These are phyloP conservation scores for Malassezia sp. DNA, from an alignment of 1,284 basidiomycete species.

Conservation along the genomic window DNA sequence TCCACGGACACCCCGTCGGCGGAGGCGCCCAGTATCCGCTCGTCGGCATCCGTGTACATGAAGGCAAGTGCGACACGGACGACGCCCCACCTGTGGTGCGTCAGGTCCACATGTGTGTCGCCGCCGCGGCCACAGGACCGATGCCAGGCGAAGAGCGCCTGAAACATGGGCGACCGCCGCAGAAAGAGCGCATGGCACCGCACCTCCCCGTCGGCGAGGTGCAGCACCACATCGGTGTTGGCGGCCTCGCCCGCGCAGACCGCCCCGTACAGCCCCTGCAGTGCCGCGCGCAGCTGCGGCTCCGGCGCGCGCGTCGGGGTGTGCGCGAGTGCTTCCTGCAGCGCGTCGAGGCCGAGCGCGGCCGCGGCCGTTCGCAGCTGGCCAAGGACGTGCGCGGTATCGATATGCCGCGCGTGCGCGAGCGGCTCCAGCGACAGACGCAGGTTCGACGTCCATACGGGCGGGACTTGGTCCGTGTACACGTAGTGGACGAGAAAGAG, in stretches of 20 bases:
- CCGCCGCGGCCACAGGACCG: conserved; percentile 63
- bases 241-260: background rate
- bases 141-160: conserved; percentile 68
- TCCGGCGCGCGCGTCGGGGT: conserved; percentile 47
- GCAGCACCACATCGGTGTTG: conserved; percentile 59
- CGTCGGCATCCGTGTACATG: conserved; percentile 65
- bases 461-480: conserved; percentile 71
- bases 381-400: conserved; percentile 55
- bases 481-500: conserved; percentile 73
- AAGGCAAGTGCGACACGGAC: conserved; percentile 68
- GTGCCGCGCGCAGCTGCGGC: conserved; percentile 52
- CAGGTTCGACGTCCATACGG: conserved; percentile 74
- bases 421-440: conserved; percentile 50
- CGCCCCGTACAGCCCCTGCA: conserved; percentile 50
- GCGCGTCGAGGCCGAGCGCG: conserved; percentile 51
- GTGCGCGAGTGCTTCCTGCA: conserved; percentile 47
- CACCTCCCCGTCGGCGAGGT: conserved; percentile 61
- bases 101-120: conserved; percentile 57
- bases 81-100: conserved; percentile 63
- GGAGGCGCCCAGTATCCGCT: conserved; percentile 55
- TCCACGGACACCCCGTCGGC: conserved; percentile 54
- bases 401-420: conserved; percentile 53
- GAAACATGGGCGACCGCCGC: conserved; percentile 72
- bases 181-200: conserved; percentile 64
- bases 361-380: conserved; percentile 53